These are phyloP conservation scores for Diaporthe citri DNA, from an alignment of 2,329 filamentous ascomycete genomes.

Conservation along the genomic window DNA sequence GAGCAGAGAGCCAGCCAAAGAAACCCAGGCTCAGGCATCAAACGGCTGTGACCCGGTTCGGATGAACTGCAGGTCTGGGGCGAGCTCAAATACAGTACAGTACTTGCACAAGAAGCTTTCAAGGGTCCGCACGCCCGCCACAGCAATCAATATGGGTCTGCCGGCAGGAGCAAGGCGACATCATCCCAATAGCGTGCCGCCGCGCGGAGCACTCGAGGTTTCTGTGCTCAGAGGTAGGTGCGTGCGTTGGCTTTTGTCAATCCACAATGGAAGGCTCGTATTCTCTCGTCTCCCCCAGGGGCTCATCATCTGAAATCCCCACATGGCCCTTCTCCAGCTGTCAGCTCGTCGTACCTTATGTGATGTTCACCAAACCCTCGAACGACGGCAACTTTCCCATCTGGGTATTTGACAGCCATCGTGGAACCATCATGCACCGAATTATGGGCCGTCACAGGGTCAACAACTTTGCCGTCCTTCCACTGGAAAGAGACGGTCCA, in stretches of 20 bases:
- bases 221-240: not conserved
- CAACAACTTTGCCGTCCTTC: conserved; percentile 44
- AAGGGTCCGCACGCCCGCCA: not conserved
- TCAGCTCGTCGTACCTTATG: not conserved
- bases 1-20: not conserved
- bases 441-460: conserved; percentile 26
- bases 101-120: not conserved
- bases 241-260: not conserved
- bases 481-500: conserved; percentile 54
- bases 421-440: not conserved
- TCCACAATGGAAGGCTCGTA: not conserved
- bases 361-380: conserved; percentile 35
- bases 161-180: not conserved
- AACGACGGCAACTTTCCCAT: conserved; percentile 23
- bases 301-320: conserved; percentile 20
- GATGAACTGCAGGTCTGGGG: not conserved
- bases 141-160: not conserved
- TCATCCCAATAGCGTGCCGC: not conserved
- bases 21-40: not conserved
- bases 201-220: not conserved
- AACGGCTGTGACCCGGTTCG: not conserved
- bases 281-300: not conserved
- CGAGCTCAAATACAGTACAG: not conserved
- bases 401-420: conserved; percentile 30
- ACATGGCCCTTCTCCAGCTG: conserved; percentile 18